Evolutionary conservation across 1,284 basidiomycete species (phyloP).

Genomic region (Sutorius eximius): DNA sequence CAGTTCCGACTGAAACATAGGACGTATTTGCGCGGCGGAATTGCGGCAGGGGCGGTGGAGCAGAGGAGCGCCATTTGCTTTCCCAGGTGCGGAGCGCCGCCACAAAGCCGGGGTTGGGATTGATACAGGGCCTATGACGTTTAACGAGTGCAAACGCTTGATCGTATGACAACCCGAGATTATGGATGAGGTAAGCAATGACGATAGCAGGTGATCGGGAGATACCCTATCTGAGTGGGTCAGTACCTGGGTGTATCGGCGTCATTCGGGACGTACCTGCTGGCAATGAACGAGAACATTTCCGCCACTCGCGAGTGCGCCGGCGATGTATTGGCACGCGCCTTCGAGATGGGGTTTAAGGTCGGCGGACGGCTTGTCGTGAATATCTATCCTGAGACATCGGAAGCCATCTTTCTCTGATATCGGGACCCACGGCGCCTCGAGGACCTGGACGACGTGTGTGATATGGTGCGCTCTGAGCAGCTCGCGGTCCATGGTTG

Average conservation of each 20-base stretch:
- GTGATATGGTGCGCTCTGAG: constrained; percentile 51
- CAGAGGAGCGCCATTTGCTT: constrained; percentile 27
- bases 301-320: constrained; percentile 46
- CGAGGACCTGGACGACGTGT: constrained; percentile 68
- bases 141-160: constrained; percentile 56
- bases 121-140: constrained; percentile 62
- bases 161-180: constrained; percentile 67
- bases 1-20: constrained; percentile 10
- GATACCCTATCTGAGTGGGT: constrained; percentile 48
- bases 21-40: constrained; percentile 33
- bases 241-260: background rate
- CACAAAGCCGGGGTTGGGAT: constrained; percentile 67
- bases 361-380: constrained; percentile 55
- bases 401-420: constrained; percentile 57
- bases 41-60: constrained; percentile 17
- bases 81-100: constrained; percentile 56
- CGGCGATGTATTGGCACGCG: constrained; percentile 56
- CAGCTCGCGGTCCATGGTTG: constrained; percentile 50
- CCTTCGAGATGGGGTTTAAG: constrained; percentile 54
- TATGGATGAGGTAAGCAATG: constrained; percentile 66
- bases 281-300: constrained; percentile 69
- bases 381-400: constrained; percentile 64
- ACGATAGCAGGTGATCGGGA: constrained; percentile 67
- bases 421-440: constrained; percentile 65
- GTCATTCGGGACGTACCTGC: constrained; percentile 44